phyloP scores from a whole-genome alignment of 805 yeast genomes.

The Metschnikowia koreensis region DNA sequence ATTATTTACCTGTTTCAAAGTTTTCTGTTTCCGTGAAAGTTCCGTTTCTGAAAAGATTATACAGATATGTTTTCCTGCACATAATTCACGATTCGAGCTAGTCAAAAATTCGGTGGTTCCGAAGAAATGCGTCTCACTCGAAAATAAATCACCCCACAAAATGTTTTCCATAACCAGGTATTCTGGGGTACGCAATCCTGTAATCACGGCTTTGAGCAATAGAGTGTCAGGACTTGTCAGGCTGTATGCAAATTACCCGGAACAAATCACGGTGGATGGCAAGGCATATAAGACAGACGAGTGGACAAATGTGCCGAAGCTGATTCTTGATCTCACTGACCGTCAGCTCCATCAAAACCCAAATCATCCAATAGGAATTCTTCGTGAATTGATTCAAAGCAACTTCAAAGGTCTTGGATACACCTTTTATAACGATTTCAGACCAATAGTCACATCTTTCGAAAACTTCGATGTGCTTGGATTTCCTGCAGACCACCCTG shows the following conservation, averaged over 20 bases:
- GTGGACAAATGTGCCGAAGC: slow-evolving; percentile 82
- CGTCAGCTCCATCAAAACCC: slow-evolving; percentile 71
- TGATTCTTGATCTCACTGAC: slow-evolving; percentile 65
- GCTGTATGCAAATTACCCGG: slow-evolving; percentile 23
- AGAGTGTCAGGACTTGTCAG: not conserved
- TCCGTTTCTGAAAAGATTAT: no score
- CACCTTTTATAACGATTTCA: slow-evolving; percentile 75
- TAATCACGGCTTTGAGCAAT: not conserved
- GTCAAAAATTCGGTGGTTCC: not conserved
- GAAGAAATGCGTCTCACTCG: not conserved
- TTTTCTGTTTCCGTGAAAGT: no score
- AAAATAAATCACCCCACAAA: no score
- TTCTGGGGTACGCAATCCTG: not conserved
- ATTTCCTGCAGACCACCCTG: slow-evolving; percentile 90
- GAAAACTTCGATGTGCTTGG: slow-evolving; percentile 92
- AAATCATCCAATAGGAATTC: slow-evolving; percentile 86
- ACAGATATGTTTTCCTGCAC: no score
- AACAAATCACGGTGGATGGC: slow-evolving; percentile 43
- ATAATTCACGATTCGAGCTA: no score
- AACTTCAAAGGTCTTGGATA: slow-evolving; percentile 66
- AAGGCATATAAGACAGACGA: slow-evolving; percentile 59
- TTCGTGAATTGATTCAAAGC: slow-evolving; percentile 68
- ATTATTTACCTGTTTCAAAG: no score
- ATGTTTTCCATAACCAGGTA: not conserved
- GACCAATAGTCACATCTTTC: slow-evolving; percentile 76